Conservation (phyloP, 1,139 yeast genomes). For the Sugiyamaella paludigena region DNA sequence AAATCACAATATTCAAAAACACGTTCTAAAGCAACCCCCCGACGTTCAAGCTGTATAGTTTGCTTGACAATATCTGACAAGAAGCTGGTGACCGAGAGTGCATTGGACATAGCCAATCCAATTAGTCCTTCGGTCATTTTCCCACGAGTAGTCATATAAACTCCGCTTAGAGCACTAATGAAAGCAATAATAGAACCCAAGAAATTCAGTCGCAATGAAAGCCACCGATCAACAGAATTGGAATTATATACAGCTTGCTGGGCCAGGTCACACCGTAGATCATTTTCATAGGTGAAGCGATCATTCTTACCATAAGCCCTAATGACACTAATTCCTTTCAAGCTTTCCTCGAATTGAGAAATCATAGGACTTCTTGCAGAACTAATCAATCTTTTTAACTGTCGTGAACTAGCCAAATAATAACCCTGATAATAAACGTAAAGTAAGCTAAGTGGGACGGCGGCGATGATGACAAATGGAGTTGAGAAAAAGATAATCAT, state of each 20-base stretch:
- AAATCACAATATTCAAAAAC: slow-evolving; percentile 61
- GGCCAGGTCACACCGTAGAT: slow-evolving; percentile 72
- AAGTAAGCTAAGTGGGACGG: slow-evolving; percentile 66
- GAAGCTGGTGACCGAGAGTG: slow-evolving; percentile 58
- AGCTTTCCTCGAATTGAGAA: slow-evolving; percentile 89
- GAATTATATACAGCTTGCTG: slow-evolving; percentile 84
- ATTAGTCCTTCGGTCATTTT: slow-evolving; percentile 62
- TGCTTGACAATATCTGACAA: slow-evolving; percentile 59
- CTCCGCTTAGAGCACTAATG: slow-evolving; percentile 46
- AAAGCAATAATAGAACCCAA: slow-evolving; percentile 65
- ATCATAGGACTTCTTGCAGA: slow-evolving; percentile 88
- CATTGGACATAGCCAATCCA: slow-evolving; percentile 70
- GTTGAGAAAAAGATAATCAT: slow-evolving; percentile 79
- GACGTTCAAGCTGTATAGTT: slow-evolving; percentile 69
- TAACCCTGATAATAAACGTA: slow-evolving; percentile 85
- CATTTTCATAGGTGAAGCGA: slow-evolving; percentile 73
- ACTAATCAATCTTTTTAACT: slow-evolving; percentile 83
- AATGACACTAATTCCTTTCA: slow-evolving; percentile 84
- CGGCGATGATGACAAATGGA: slow-evolving; percentile 75
- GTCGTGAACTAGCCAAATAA: slow-evolving; percentile 87
- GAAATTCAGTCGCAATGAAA: slow-evolving; percentile 63
- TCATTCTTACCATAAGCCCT: slow-evolving; percentile 91
- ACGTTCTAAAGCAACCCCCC: slow-evolving; percentile 55
- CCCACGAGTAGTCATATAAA: slow-evolving; percentile 37
- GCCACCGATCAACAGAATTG: slow-evolving; percentile 95